Percentiles rank a stretch among this genome's conserved stretches.
Conservation (phyloP, 768 basidiomycete genomes). For the Panus rudis region DNA sequence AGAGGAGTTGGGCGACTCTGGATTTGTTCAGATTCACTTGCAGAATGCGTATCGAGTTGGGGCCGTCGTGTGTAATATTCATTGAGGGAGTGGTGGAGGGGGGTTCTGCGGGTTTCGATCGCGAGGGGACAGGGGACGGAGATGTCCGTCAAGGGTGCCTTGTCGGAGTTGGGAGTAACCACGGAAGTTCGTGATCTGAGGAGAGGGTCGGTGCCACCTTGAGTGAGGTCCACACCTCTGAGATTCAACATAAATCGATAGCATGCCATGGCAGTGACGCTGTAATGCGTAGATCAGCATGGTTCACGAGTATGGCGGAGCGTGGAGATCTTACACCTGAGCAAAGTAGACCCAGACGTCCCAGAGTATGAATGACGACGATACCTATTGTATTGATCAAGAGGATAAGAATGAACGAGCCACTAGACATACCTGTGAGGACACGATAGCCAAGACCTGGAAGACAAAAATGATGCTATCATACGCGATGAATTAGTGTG, state of each 20-base stretch:
- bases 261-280: slow-evolving; percentile 8
- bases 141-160: too few species aligned
- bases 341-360: slow-evolving; percentile 5
- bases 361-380: slow-evolving; percentile 1
- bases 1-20: too few species aligned
- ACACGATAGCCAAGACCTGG: slow-evolving; percentile 5
- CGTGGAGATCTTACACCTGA: slow-evolving; percentile 3
- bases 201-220: too few species aligned
- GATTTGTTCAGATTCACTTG: too few species aligned
- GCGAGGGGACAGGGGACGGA: too few species aligned
- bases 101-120: too few species aligned
- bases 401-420: background rate
- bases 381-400: background rate
- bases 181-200: too few species aligned
- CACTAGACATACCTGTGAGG: background rate
- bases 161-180: too few species aligned
- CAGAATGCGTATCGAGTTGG: too few species aligned
- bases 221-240: slow-evolving; percentile 4
- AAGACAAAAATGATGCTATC: slow-evolving; percentile 1
- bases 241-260: slow-evolving; percentile 11
- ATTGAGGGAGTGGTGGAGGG: too few species aligned
- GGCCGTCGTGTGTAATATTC: too few species aligned
- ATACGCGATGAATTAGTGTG: background rate
- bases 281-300: background rate
- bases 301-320: background rate